These are phyloP conservation scores for Tricholoma terreum DNA, from an alignment of 768 basidiomycete genomes.

Conservation along the genomic window DNA sequence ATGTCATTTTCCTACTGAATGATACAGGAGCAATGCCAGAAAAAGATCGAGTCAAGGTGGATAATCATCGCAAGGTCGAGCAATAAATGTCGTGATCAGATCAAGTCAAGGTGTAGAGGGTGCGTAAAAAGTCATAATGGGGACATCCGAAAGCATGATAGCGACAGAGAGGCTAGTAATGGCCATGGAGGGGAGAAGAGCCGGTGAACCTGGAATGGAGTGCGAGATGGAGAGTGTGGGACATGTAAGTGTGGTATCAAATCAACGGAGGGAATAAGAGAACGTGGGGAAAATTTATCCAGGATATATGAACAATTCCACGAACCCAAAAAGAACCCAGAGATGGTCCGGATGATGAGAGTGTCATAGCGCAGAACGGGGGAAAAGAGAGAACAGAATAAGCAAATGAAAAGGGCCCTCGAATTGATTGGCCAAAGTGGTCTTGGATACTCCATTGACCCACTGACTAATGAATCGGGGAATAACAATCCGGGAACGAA, in stretches of 20 bases:
- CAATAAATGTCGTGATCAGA: neutral
- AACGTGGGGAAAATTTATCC: neutral
- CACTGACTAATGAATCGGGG: too few relatives aligned
- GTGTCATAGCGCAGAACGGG: neutral
- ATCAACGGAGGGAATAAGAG: neutral
- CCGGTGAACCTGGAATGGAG: neutral
- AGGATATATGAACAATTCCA: slow-evolving; percentile 4
- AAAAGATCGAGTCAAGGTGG: too few relatives aligned
- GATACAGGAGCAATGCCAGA: too few relatives aligned
- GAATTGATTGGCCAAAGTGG: too few relatives aligned
- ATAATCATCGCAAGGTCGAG: too few relatives aligned
- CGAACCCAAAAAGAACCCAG: neutral
- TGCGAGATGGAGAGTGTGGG: neutral
- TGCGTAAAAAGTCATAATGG: neutral
- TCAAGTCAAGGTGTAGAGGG: neutral
- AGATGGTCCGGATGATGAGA: neutral
- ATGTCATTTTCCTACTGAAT: too few relatives aligned
- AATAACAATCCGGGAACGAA: slow-evolving; percentile 4
- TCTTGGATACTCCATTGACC: too few relatives aligned
- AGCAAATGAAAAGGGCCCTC: neutral
- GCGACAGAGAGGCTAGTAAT: neutral
- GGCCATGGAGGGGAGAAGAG: neutral
- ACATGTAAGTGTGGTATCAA: slow-evolving; percentile 3
- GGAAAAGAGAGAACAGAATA: neutral
- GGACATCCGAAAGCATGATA: neutral